Percentiles rank a stretch among this genome's conserved stretches.
Evolutionary conservation across 768 basidiomycete genomes (phyloP).

Genomic region (Mycena rebaudengoi): DNA sequence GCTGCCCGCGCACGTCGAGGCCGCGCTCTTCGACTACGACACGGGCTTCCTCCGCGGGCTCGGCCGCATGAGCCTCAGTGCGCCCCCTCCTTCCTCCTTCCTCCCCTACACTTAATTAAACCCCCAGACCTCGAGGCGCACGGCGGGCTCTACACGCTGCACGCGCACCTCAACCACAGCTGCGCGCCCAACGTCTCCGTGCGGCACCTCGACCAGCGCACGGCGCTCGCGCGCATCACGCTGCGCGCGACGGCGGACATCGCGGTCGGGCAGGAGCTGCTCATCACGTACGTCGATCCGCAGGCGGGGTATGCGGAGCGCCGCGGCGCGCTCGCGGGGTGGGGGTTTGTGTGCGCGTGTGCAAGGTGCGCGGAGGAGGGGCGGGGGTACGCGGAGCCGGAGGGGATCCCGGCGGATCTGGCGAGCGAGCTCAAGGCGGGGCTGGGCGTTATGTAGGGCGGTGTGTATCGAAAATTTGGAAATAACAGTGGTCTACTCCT

Average conservation of each 20-base stretch:
- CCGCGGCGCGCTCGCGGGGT: slow-evolving; percentile 69
- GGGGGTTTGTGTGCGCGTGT: slow-evolving; percentile 85
- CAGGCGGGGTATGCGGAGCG: slow-evolving; percentile 51
- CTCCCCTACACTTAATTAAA: slow-evolving; percentile 46
- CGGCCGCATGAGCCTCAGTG: slow-evolving; percentile 85
- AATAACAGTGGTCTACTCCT: no score
- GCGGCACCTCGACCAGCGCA: slow-evolving; percentile 75
- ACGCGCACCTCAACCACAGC: slow-evolving; percentile 88
- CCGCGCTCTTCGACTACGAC: slow-evolving; percentile 77
- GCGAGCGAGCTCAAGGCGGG: slow-evolving; percentile 31
- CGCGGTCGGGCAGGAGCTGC: slow-evolving; percentile 74
- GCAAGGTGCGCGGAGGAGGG: slow-evolving; percentile 71
- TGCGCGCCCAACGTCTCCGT: slow-evolving; percentile 84
- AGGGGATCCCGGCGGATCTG: no score
- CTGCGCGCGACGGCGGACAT: slow-evolving; percentile 76
- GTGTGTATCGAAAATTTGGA: no score
- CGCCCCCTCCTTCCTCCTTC: slow-evolving; percentile 47
- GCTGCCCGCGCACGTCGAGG: slow-evolving; percentile 53
- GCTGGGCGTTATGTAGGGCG: slow-evolving; percentile 26
- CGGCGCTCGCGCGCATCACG: slow-evolving; percentile 77
- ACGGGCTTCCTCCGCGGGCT: slow-evolving; percentile 71
- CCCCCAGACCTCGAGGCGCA: slow-evolving; percentile 79
- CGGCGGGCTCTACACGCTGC: slow-evolving; percentile 85
- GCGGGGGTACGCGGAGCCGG: slow-evolving; percentile 43
- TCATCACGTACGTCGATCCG: slow-evolving; percentile 84